These are phyloP conservation scores for Barnettozyma populi DNA, from an alignment of 805 yeast species.

Conservation along the genomic window DNA sequence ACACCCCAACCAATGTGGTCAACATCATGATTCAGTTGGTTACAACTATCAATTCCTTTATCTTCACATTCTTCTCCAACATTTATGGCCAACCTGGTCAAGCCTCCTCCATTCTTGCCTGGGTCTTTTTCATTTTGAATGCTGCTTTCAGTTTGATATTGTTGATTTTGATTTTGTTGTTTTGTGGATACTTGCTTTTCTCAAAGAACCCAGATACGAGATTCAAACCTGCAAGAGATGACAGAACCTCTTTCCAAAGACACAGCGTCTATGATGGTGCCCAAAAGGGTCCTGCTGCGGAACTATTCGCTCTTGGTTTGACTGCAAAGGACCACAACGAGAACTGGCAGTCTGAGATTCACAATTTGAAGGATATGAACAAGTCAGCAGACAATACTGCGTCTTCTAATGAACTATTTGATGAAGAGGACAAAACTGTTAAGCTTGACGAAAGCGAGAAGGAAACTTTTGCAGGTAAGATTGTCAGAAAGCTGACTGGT, in stretches of 20 bases:
- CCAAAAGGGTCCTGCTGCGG: conserved; percentile 35
- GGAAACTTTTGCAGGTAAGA: conserved; percentile 37
- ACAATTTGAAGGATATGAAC: conserved; percentile 16
- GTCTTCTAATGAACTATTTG: conserved; percentile 14
- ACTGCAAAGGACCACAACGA: conserved; percentile 80
- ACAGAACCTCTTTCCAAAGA: conserved; percentile 82
- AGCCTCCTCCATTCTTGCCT: conserved; percentile 84
- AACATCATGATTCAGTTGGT: conserved; percentile 71
- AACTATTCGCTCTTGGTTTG: conserved; percentile 66
- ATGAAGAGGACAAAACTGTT: conserved; percentile 25
- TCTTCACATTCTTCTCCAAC: conserved; percentile 81
- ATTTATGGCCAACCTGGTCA: conserved; percentile 74
- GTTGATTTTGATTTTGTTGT: conserved; percentile 63
- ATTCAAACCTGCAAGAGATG: conserved; percentile 85
- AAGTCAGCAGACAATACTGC: conserved; percentile 11
- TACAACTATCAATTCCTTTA: conserved; percentile 70
- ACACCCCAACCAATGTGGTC: conserved; percentile 74
- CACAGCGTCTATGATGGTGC: conserved; percentile 25
- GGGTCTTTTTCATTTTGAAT: conserved; percentile 82
- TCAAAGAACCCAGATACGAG: conserved; percentile 87
- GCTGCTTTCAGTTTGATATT: conserved; percentile 82
- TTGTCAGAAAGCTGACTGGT: conserved; percentile 39
- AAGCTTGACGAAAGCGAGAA: conserved; percentile 30
- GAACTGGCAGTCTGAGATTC: conserved; percentile 63
- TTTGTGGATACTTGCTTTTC: conserved; percentile 54